Conservation (phyloP, 1,284 basidiomycete species). For the Cryptococcus floricola region DNA sequence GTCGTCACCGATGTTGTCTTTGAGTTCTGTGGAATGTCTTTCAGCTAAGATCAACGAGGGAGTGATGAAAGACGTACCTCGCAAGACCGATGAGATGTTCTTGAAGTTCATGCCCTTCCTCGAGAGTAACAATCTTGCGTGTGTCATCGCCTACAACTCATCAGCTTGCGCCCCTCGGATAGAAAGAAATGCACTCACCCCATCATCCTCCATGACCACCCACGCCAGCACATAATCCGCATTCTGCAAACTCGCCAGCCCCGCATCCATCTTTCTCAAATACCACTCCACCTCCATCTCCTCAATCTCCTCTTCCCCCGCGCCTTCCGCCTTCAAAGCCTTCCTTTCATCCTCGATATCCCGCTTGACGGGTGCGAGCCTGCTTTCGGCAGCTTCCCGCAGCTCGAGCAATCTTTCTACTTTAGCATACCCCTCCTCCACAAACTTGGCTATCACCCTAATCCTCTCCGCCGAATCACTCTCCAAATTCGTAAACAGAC, state of each 20-base stretch:
- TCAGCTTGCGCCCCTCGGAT: background rate
- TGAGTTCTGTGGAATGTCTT: constrained; percentile 24
- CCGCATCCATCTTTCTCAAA: constrained; percentile 74
- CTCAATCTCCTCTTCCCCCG: constrained; percentile 59
- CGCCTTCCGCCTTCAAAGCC: constrained; percentile 59
- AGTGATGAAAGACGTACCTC: constrained; percentile 24
- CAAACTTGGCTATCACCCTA: constrained; percentile 86
- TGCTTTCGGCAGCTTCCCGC: constrained; percentile 62
- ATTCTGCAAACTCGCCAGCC: constrained; percentile 82
- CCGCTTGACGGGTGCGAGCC: constrained; percentile 60
- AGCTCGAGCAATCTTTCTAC: constrained; percentile 87
- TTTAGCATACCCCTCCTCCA: constrained; percentile 86
- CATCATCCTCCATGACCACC: constrained; percentile 97
- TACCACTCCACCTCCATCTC: constrained; percentile 72
- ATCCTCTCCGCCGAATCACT: constrained; percentile 79
- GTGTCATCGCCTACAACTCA: constrained; percentile 53
- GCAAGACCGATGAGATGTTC: constrained; percentile 32
- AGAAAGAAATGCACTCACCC: constrained; percentile 57
- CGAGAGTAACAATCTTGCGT: constrained; percentile 68
- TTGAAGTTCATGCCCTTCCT: constrained; percentile 55
- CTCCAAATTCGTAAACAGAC: constrained; percentile 80
- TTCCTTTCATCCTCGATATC: constrained; percentile 65
- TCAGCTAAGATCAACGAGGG: background rate
- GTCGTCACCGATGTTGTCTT: constrained; percentile 29
- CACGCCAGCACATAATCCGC: constrained; percentile 91